Percentiles rank a stretch among this genome's conserved stretches.
Evolutionary conservation across 768 basidiomycete genomes (phyloP).

Genomic region (Tricholoma flavovirens): DNA sequence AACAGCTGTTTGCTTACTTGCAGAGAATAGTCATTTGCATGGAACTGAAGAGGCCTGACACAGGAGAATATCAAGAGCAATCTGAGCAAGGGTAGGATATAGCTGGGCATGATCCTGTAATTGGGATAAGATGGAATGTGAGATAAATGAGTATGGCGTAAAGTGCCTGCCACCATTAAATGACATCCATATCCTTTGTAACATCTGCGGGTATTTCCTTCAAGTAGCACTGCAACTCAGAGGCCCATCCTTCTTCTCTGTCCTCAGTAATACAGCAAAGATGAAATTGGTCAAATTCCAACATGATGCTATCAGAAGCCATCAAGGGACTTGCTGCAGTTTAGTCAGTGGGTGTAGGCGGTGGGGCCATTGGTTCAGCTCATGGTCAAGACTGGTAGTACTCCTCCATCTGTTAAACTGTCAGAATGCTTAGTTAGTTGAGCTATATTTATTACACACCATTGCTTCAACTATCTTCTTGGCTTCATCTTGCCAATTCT

Average conservation of each 20-base stretch:
- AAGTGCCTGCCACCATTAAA: conserved; percentile 13
- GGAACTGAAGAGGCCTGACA: conserved; percentile 17
- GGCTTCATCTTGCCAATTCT: conserved; percentile 16
- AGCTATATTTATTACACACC: conserved; percentile 2
- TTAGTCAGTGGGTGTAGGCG: too few species aligned
- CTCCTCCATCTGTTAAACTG: conserved; percentile 2
- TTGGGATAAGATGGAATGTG: background rate
- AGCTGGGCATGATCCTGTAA: conserved; percentile 2
- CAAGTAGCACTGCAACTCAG: conserved; percentile 3
- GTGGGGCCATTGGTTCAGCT: background rate
- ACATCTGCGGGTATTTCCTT: conserved; percentile 6
- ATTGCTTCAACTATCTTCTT: conserved; percentile 8
- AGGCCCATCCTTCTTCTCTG: conserved; percentile 1
- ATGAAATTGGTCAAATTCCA: background rate
- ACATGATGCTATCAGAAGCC: background rate
- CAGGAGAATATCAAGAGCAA: conserved; percentile 15
- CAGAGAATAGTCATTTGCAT: conserved; percentile 14
- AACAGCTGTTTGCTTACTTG: conserved; percentile 2
- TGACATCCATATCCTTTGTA: conserved; percentile 12
- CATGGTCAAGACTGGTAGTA: conserved; percentile 5
- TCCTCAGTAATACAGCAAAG: background rate
- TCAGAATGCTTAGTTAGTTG: background rate
- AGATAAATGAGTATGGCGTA: background rate
- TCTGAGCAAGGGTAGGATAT: conserved; percentile 13
- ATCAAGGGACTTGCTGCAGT: background rate